Evolutionary conservation across 768 basidiomycete genomes (phyloP), one percentile per base, ranked within the genome.

Genomic region (Pholiota microspora): DNA sequence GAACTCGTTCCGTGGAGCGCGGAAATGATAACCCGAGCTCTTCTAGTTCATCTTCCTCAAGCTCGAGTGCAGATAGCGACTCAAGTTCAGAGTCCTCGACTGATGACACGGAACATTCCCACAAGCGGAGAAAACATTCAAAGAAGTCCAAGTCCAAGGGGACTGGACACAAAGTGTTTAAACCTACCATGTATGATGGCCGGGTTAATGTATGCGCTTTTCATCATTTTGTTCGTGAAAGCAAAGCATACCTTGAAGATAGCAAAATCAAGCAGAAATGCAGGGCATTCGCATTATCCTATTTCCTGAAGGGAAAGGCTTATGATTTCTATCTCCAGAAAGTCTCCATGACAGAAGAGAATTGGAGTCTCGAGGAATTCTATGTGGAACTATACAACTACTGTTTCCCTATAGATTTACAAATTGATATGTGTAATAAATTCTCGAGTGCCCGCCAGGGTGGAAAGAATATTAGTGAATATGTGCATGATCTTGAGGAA

Each of bases 351-450:
- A 63, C 64, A 4, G 51, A 62, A 0, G 51, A 64, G 2, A 32
- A 60, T 0, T 76, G 72, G 71, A 55, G 25, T 0, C 27, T 75
- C 0, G 29, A 57, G 8, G 23, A 61, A 1, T 74, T 75, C 53
- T 73, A 72, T 49, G 21, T 51, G 2, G 67, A 62, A 25, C 13
- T 76, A n/a, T 74, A 72, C 50, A 62, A 74, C 18, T 71, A 71
- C 23, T 73, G 73, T 27, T 76, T 76, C 59, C 74, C 74, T 0
- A 8, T 57, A 18, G 48, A 58, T 44, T 61, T 45, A 24, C 21
- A 44, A 16, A 18, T 45, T 3, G 49, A 69, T 23, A 70, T 69
- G 54, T 31, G 63, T 0, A 55, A 63, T 7, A 66, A 67, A 25
- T 58, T 78, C 0, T 25, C 58, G 2, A 32, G 50, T 0, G 62